These are phyloP conservation scores for Linnemannia elongata DNA, from an alignment of 192 early-diverging fungal species.

Conservation along the genomic window DNA sequence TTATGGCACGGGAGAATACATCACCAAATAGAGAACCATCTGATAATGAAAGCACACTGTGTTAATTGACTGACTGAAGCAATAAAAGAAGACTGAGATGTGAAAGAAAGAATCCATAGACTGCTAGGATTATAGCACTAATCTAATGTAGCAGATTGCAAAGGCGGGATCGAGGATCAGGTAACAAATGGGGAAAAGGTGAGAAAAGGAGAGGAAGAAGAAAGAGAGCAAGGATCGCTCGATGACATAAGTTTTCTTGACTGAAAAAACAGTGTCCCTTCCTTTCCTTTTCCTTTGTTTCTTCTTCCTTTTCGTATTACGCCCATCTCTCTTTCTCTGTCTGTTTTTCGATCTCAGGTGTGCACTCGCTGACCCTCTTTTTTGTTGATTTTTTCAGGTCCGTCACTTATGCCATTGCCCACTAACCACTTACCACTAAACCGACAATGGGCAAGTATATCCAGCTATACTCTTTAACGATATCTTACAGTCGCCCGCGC, in stretches of 20 bases:
- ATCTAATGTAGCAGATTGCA: no score
- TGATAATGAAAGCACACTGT: not conserved
- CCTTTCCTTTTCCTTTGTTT: not conserved
- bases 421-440: not conserved
- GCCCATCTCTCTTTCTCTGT: not conserved
- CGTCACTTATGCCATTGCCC: not conserved
- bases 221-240: not conserved
- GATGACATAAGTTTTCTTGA: not conserved
- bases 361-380: not conserved
- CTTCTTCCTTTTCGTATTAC: not conserved
- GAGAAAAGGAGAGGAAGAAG: not conserved
- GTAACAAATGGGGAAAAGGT: not conserved
- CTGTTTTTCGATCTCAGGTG: conserved; percentile 4
- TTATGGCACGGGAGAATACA: conserved; percentile 6
- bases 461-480: not conserved
- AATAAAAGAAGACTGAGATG: not conserved
- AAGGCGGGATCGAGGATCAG: no score
- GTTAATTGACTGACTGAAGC: not conserved
- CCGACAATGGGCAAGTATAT: not conserved
- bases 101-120: not conserved
- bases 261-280: not conserved
- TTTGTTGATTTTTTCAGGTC: not conserved
- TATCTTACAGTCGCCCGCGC: not conserved
- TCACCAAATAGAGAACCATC: not conserved
- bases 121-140: not conserved